phyloP scores from a whole-genome alignment of 2,329 filamentous ascomycete genomes.

The Alternaria metachromatica region DNA sequence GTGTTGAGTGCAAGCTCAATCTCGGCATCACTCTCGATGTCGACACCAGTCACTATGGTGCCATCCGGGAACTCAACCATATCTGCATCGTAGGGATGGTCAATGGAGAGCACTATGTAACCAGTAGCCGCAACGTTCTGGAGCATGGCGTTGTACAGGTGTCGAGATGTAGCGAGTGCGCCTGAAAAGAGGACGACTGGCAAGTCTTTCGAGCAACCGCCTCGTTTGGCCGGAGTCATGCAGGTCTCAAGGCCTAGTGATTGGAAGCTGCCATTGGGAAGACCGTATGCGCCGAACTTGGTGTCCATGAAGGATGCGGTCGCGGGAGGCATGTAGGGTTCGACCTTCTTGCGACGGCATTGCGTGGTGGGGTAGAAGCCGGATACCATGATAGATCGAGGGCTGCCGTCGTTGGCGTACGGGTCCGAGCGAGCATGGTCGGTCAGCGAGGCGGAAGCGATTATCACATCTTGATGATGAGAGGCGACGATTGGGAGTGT shows the following conservation, averaged over 20 bases:
- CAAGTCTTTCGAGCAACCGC: neutral
- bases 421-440: constrained; percentile 28
- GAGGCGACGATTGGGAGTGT: constrained; percentile 21
- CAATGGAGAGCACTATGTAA: constrained; percentile 57
- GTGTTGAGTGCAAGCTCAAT: constrained; percentile 27
- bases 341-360: constrained; percentile 15
- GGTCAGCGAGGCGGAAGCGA: constrained; percentile 21
- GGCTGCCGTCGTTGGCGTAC: constrained; percentile 24
- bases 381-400: constrained; percentile 33
- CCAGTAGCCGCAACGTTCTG: constrained; percentile 57
- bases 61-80: constrained; percentile 60
- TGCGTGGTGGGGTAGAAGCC: constrained; percentile 25
- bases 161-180: constrained; percentile 53
- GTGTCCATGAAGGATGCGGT: constrained; percentile 29
- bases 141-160: constrained; percentile 54
- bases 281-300: constrained; percentile 32
- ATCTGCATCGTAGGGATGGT: constrained; percentile 58
- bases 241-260: constrained; percentile 29
- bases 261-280: constrained; percentile 34
- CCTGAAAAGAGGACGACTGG: constrained; percentile 54
- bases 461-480: constrained; percentile 17
- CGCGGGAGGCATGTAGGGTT: constrained; percentile 32
- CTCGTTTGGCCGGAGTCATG: neutral
- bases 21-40: constrained; percentile 30
- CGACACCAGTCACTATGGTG: constrained; percentile 33